Conservation (phyloP, 495 filamentous ascomycete genomes). For the Penicillium argentinense region DNA sequence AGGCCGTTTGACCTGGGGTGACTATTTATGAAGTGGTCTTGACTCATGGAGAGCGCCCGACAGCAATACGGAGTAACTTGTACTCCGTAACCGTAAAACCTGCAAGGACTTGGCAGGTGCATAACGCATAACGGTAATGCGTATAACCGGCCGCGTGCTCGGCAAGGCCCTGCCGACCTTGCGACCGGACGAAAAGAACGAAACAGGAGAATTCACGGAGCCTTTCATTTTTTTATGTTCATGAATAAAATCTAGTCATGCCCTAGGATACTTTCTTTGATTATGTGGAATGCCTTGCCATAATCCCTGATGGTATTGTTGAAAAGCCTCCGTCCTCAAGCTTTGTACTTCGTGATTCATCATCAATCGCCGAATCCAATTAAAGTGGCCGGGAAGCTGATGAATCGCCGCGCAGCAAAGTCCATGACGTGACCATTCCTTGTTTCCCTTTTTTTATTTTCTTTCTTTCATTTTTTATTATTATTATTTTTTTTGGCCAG, state of each 20-base stretch:
- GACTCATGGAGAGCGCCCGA: too few species aligned
- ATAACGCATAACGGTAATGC: constrained; percentile 14
- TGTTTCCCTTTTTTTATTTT: background rate
- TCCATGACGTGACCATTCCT: constrained; percentile 27
- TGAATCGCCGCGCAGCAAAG: constrained; percentile 1
- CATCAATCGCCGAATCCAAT: background rate
- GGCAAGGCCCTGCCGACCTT: constrained; percentile 17
- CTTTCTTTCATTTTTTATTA: too few species aligned
- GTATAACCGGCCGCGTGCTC: constrained; percentile 7
- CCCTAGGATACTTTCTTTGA: too few species aligned
- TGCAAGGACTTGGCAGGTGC: constrained; percentile 5
- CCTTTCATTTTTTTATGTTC: too few species aligned
- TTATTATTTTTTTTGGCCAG: constrained; percentile 1
- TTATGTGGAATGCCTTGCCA: too few species aligned
- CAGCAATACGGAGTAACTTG: too few species aligned
- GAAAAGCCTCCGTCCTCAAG: background rate
- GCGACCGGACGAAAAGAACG: background rate
- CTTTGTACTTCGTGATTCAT: constrained; percentile 10
- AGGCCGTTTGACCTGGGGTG: too few species aligned
- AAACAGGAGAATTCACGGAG: background rate
- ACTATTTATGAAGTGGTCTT: too few species aligned
- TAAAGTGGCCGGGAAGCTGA: background rate
- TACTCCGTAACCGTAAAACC: background rate
- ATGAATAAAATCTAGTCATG: too few species aligned
- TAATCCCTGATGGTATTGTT: background rate